Evolutionary conservation across 352 stramenopile genomes (phyloP), one percentile per base, ranked within the genome.

Genomic region (Phytophthora multivora): DNA sequence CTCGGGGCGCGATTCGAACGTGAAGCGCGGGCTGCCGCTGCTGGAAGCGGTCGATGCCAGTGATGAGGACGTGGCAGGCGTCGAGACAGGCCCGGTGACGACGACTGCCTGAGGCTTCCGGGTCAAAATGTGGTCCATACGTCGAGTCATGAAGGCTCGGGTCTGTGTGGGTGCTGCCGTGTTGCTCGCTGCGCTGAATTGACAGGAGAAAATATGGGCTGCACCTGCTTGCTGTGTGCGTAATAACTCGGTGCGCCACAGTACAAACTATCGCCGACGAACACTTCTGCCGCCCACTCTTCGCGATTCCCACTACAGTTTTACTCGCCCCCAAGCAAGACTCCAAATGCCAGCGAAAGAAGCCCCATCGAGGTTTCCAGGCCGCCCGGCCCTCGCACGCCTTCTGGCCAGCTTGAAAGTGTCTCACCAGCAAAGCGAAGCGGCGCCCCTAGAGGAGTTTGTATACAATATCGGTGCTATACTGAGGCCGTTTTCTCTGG

Each of bases 321-420:
- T 64, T 59, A 62, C 63, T 71, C 45, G 51, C 66, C 46, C 51
- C 28, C 51, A 33, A 33, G 64, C 52, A 73, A 73, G 65, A 73
- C 59, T 69, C 28, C 16, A 69, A 73, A 73, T 73, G 65, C 28
- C 43, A 51, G 23, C 25, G 45, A 60, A 47, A 3, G 28, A 33
- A 33, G 28, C 28, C 48, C 42, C 56, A 67, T 66, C 18, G 53
- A 33, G 51, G 46, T 43, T 66, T 31, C 41, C 35, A 40, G 35
- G 35, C 35, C 64, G 58, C 64, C 64, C 64, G 64, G 59, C 64
- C 69, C 51, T 66, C 58, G 41, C 21, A 53, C 33, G 36, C 47
- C 39, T 69, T 73, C 65, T 73, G 65, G 65, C 58, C 65, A 73
- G 51, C 51, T 51, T 59, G 51, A 26, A 70, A 61, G 59, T 73